These are phyloP conservation scores for Lagenaria siceraria DNA, from an alignment of 306 rosid genomes.

Conservation along the genomic window DNA sequence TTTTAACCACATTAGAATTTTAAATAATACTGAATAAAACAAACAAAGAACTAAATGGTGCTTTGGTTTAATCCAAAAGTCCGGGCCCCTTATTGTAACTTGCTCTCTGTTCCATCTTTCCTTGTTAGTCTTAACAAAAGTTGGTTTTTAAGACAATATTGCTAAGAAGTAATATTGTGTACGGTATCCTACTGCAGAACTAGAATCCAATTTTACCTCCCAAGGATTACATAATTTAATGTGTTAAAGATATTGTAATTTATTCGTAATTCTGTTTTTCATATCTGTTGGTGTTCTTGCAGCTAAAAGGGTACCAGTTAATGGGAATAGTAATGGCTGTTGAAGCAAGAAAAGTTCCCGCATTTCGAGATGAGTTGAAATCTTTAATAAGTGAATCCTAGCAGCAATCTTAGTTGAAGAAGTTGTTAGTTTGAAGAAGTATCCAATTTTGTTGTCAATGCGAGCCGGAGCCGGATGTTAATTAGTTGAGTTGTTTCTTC, in stretches of 20 bases:
- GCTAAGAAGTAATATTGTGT: neutral
- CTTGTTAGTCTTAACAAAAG: neutral
- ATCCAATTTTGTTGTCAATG: neutral
- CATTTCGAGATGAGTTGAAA: slow-evolving; percentile 47
- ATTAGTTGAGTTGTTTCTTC: neutral
- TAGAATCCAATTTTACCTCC: neutral
- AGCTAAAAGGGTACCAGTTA: slow-evolving; percentile 42
- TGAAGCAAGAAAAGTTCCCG: slow-evolving; percentile 36
- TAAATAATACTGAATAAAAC: neutral
- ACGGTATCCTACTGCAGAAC: neutral
- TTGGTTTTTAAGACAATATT: neutral
- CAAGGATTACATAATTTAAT: neutral
- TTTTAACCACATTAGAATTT: neutral
- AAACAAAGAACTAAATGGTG: neutral
- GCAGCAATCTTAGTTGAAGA: neutral
- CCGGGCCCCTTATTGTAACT: neutral
- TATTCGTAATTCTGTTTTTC: neutral
- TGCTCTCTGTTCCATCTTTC: neutral
- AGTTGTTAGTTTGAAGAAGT: neutral
- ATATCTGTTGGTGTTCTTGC: slow-evolving; percentile 13
- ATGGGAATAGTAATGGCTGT: slow-evolving; percentile 57
- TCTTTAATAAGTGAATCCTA: slow-evolving; percentile 32
- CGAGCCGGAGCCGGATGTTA: neutral
- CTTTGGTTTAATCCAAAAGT: neutral
- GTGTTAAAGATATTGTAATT: neutral